Conservation (phyloP, 2,329 filamentous ascomycete species). For the Hymenoscyphus salicellus region DNA sequence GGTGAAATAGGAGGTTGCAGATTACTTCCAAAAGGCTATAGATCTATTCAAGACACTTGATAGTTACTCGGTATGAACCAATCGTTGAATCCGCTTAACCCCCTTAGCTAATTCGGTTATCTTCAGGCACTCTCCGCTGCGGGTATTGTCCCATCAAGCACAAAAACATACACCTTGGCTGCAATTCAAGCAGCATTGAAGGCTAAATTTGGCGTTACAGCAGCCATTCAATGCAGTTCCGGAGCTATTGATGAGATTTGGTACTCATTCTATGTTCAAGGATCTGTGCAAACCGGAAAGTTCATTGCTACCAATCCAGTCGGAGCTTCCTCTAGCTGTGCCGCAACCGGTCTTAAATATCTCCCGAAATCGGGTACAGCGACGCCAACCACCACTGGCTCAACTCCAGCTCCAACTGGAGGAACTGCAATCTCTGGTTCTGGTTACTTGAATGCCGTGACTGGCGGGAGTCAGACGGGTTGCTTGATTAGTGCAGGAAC, state of each 20-base stretch:
- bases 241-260: conserved; percentile 50
- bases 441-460: conserved; percentile 57
- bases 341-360: conserved; percentile 52
- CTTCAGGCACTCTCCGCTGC: conserved; percentile 54
- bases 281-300: conserved; percentile 49
- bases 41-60: conserved; percentile 64
- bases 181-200: conserved; percentile 44
- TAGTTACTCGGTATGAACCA: conserved; percentile 52
- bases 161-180: conserved; percentile 42
- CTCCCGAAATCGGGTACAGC: conserved; percentile 51
- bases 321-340: conserved; percentile 52
- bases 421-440: conserved; percentile 45
- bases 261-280: conserved; percentile 53
- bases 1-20: conserved; percentile 33
- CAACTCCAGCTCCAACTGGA: conserved; percentile 36
- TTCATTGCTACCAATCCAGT: conserved; percentile 42
- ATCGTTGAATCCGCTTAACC: background rate
- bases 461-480: conserved; percentile 50
- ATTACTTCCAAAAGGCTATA: conserved; percentile 66
- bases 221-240: conserved; percentile 45
- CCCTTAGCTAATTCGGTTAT: conserved; percentile 12
- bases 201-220: conserved; percentile 44
- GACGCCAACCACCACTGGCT: conserved; percentile 7
- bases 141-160: conserved; percentile 52
- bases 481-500: conserved; percentile 65